phyloP scores from a whole-genome alignment of 2,329 filamentous ascomycete species.

The Botrytis galanthina region DNA sequence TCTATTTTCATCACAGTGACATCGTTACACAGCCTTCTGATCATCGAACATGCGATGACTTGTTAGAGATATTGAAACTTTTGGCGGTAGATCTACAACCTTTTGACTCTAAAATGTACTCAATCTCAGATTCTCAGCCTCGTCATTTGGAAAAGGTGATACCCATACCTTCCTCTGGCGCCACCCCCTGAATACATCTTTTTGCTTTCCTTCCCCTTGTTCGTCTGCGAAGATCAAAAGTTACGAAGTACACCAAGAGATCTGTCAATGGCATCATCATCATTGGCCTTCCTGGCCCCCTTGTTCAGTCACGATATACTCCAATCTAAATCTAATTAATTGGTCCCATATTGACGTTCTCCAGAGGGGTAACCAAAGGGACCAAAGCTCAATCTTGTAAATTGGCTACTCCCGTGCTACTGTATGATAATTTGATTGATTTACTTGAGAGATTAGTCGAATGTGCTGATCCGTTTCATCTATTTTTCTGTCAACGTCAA shows the following conservation, averaged over 20 bases:
- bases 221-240: not conserved
- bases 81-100: not conserved
- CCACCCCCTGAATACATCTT: slow-evolving; percentile 16
- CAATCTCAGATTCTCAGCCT: slow-evolving; percentile 13
- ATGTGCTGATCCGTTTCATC: slow-evolving; percentile 18
- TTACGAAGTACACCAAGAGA: not conserved
- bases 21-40: not conserved
- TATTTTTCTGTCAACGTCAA: slow-evolving; percentile 5
- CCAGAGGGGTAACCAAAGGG: not conserved
- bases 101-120: not conserved
- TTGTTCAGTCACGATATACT: not conserved
- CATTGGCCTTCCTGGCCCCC: not conserved
- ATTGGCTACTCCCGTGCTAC: not conserved
- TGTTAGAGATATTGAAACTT: not conserved
- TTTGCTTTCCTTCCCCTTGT: not conserved
- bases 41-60: not conserved
- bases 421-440: slow-evolving; percentile 2
- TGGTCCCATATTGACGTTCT: slow-evolving; percentile 5
- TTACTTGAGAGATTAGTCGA: slow-evolving; percentile 12
- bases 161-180: not conserved
- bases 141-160: not conserved
- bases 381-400: not conserved
- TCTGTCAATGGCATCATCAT: not conserved
- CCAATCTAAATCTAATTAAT: slow-evolving; percentile 9
- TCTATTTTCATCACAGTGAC: not conserved